Percentiles rank a stretch among this genome's conserved stretches.
Conservation (phyloP, 2,329 filamentous ascomycete species). For the Lecanoromycetidae sp. region DNA sequence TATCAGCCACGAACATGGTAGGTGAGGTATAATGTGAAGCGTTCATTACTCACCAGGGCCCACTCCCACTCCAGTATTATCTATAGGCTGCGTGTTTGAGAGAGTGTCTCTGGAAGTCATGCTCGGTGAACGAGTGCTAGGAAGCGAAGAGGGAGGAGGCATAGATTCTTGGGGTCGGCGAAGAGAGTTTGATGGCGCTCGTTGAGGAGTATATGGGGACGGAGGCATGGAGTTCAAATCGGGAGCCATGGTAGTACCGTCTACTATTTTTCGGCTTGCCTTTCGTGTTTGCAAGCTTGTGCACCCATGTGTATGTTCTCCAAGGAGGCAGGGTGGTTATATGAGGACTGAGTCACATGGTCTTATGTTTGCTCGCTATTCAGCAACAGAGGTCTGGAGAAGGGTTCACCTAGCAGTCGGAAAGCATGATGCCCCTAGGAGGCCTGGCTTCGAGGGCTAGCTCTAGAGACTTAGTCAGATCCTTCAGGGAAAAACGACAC, state of each 20-base stretch:
- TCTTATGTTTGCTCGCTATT: too few species aligned
- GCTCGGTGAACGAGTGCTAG: slow-evolving; percentile 24
- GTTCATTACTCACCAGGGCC: slow-evolving; percentile 28
- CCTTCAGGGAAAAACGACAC: too few species aligned
- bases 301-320: too few species aligned
- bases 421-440: too few species aligned
- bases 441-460: too few species aligned
- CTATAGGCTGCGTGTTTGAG: slow-evolving; percentile 21
- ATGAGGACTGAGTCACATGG: too few species aligned
- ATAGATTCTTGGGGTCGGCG: slow-evolving; percentile 38
- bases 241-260: slow-evolving; percentile 19
- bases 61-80: slow-evolving; percentile 28
- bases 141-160: slow-evolving; percentile 34
- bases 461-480: too few species aligned
- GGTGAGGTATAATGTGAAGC: slow-evolving; percentile 24
- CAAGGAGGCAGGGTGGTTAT: too few species aligned
- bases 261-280: too few species aligned
- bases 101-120: slow-evolving; percentile 24
- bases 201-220: slow-evolving; percentile 16
- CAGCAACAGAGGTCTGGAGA: too few species aligned
- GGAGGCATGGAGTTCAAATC: slow-evolving; percentile 16
- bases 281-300: too few species aligned
- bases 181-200: slow-evolving; percentile 30
- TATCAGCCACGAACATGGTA: slow-evolving; percentile 20
- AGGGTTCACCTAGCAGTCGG: too few species aligned